Base-by-base conservation (phyloP, 2,329 filamentous ascomycete species). In the Aspergillus viridinutans region DNA sequence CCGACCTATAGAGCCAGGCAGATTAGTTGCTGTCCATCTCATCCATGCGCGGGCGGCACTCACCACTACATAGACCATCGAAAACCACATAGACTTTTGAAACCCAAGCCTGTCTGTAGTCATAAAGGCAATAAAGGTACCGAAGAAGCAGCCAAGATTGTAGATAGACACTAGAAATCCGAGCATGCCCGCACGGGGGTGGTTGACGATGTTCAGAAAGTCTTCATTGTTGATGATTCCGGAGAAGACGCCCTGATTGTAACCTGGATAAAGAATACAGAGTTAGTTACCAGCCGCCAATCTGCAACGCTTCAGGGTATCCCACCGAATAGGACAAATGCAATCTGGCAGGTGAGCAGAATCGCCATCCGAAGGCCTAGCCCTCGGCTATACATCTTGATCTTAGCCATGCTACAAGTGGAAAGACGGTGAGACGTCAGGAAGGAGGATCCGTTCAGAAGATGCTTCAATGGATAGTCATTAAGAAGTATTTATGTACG, bases 231-330 rank as follows among this genome's bases (percentile, higher is more conserved):
- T 73, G 9, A 81, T 69, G 17, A 82, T 78, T 10, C 78, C 78
- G 2, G 76, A 74, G 58, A 81, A 80, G 0, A 80, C 77, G 45
- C 78, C 78, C 61, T 81, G 79, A 29, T 81, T 80, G 48, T 81
- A 81, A 2, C 78, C 78, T 71, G 54, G 32, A 56, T 8, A 40
- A 23, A 23, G 50, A 42, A 54, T 10, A 47, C 26, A 42, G 45
- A 25, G 55, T 61, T 47, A 63, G 57, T 32, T 45, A 45, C 49
- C 42, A 51, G n/a, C 50, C 23, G 35, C 53, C 43, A 50, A 43
- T 20, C 23, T 32, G 8, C 52, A 32, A 9, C 10, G 17, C 17
- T 42, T 58, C 40, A 9, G 26, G 25, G n/a, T 51, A 23, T 55
- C 62, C 32, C 48, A 68, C 67, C 66, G 48, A 68, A 69, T 38